These are phyloP conservation scores for Chlamydomonas applanata DNA, from an alignment of 139 green algal species.

Conservation along the genomic window DNA sequence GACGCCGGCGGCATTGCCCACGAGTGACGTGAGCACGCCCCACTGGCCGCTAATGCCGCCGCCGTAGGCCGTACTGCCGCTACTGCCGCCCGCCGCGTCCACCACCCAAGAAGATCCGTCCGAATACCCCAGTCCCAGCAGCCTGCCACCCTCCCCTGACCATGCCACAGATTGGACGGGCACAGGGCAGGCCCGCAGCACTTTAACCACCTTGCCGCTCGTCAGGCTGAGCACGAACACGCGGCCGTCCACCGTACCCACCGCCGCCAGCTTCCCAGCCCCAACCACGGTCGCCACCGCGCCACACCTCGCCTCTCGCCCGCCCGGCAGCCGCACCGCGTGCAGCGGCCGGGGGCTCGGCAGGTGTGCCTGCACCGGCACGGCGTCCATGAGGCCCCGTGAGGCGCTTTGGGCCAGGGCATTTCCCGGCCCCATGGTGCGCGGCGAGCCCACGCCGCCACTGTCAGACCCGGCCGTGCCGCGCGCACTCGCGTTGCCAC, in stretches of 20 bases:
- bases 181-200: not conserved
- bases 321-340: no score
- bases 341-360: no score
- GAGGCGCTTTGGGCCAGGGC: not conserved
- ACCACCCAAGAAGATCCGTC: conserved; percentile 18
- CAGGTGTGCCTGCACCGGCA: no score
- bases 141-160: conserved; percentile 16
- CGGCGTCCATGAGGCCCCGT: not conserved
- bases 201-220: not conserved
- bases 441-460: not conserved
- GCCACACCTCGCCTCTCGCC: no score
- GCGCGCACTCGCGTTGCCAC: no score
- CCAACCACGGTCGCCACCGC: no score
- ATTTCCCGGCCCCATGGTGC: not conserved
- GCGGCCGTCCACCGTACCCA: not conserved
- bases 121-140: conserved; percentile 19
- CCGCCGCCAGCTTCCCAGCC: not conserved
- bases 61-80: no score
- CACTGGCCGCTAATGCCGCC: not conserved
- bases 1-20: conserved; percentile 22
- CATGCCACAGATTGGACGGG: not conserved
- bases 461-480: no score
- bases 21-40: conserved; percentile 6
- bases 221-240: not conserved
- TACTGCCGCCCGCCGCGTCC: conserved; percentile 5